Percentiles rank a stretch among this genome's conserved stretches.
Evolutionary conservation across 768 basidiomycete species (phyloP).

Genomic region (Lactifluus volemus): DNA sequence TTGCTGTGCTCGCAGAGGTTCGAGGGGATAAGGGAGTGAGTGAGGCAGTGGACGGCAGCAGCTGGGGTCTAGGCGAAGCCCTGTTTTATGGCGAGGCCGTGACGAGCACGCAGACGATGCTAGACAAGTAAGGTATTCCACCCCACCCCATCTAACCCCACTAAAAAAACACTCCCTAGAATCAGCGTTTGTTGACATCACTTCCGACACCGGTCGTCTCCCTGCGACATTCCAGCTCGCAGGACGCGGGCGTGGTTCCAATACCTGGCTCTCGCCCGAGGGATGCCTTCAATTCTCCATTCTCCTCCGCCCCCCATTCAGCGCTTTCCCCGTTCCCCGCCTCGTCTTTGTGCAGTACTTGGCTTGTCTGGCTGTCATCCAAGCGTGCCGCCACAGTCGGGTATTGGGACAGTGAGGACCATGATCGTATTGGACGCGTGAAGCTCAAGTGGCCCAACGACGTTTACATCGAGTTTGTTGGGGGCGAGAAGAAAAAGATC

Average conservation of each 20-base stretch:
- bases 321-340: conserved; percentile 44
- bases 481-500: conserved; percentile 57
- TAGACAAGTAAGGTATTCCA: conserved; percentile 54
- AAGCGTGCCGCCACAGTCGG: conserved; percentile 59
- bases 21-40: conserved; percentile 26
- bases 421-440: conserved; percentile 43
- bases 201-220: conserved; percentile 75
- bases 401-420: conserved; percentile 33
- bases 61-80: conserved; percentile 64
- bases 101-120: conserved; percentile 90
- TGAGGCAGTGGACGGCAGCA: background rate
- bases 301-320: conserved; percentile 50
- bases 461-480: conserved; percentile 60
- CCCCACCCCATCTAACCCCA: background rate
- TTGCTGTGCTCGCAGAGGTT: conserved; percentile 35
- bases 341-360: conserved; percentile 94
- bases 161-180: conserved; percentile 32
- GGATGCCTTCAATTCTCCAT: conserved; percentile 86
- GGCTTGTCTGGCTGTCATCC: conserved; percentile 80
- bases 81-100: conserved; percentile 84
- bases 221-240: conserved; percentile 82
- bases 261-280: conserved; percentile 86
- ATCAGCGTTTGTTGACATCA: conserved; percentile 55
- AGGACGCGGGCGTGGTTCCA: conserved; percentile 82
- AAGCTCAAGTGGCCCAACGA: conserved; percentile 98